Percentiles rank a stretch among this genome's conserved stretches.
Conservation (phyloP, 495 filamentous ascomycete genomes). For the Penicillium malachiteum region DNA sequence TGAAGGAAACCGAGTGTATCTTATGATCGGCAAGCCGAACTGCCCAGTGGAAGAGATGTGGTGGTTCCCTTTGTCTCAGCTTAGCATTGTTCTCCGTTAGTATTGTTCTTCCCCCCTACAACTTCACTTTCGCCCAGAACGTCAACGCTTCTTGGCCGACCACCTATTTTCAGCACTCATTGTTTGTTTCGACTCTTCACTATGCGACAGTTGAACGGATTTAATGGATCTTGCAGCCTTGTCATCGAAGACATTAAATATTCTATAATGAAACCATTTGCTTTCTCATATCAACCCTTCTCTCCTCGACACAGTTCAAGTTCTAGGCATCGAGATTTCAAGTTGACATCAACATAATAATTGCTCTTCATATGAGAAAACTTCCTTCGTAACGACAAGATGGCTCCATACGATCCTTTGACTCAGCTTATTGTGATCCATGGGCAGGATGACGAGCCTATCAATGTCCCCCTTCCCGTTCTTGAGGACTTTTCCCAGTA, state of each 20-base stretch:
- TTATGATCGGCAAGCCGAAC: too few species aligned
- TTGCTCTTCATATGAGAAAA: neutral
- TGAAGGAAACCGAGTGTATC: too few species aligned
- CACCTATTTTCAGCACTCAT: slow-evolving; percentile 1
- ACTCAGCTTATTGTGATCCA: slow-evolving; percentile 58
- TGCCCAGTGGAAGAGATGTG: neutral
- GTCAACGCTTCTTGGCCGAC: neutral
- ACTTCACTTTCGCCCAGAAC: neutral
- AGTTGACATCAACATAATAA: neutral
- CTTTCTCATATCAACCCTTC: neutral
- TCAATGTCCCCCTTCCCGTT: slow-evolving; percentile 49
- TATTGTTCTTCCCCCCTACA: slow-evolving; percentile 26
- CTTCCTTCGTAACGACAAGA: neutral
- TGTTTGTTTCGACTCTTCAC: slow-evolving; percentile 32
- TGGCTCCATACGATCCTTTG: slow-evolving; percentile 43
- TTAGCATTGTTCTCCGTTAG: slow-evolving; percentile 13
- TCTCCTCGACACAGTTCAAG: neutral
- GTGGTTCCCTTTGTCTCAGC: neutral
- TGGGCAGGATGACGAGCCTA: slow-evolving; percentile 46
- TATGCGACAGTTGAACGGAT: slow-evolving; percentile 6
- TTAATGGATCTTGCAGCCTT: too few species aligned
- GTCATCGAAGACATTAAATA: too few species aligned
- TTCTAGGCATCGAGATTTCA: neutral
- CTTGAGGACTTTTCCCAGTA: slow-evolving; percentile 51
- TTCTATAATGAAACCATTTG: too few species aligned